A percentile compares a stretch with the other conserved stretches of the same genome.
Conservation (phyloP, 108 stramenopile species). For the Cyclotella cryptica region DNA sequence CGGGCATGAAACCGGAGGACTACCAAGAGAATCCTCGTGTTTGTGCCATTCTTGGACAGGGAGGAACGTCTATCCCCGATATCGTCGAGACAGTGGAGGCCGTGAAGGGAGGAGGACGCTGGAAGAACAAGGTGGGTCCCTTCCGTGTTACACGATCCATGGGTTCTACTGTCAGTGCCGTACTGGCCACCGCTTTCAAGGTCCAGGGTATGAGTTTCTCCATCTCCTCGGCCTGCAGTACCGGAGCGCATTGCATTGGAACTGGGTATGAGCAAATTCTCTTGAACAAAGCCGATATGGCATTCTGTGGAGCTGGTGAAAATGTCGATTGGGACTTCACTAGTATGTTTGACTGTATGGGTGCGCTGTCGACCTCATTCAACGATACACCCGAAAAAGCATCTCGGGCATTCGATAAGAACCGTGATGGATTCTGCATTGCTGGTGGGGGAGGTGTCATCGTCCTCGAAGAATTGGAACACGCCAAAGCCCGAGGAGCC, state of each 20-base stretch:
- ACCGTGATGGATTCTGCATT: constrained; percentile 98
- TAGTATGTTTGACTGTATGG: constrained; percentile 96
- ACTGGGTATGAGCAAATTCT: constrained; percentile 93
- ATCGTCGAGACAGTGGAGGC: constrained; percentile 92
- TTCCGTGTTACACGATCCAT: constrained; percentile 94
- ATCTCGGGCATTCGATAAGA: constrained; percentile 95
- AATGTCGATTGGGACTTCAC: constrained; percentile 92
- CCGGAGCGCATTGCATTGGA: constrained; percentile 94
- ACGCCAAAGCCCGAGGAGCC: constrained; percentile 96
- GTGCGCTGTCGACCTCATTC: constrained; percentile 91
- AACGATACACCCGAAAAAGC: constrained; percentile 91
- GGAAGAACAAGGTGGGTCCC: constrained; percentile 96
- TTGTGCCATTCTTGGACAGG: constrained; percentile 92
- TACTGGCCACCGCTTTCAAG: constrained; percentile 91
- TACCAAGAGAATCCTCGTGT: constrained; percentile 90
- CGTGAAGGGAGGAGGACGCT: constrained; percentile 81
- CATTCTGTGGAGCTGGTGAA: constrained; percentile 94
- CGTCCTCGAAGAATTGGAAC: constrained; percentile 96
- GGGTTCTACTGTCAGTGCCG: constrained; percentile 92
- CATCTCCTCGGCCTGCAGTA: constrained; percentile 90
- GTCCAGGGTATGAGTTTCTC: constrained; percentile 88
- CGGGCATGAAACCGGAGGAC: constrained; percentile 79
- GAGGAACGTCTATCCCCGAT: constrained; percentile 91
- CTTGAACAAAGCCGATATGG: constrained; percentile 88
- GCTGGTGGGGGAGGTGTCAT: constrained; percentile 98